Percentiles rank a stretch among this genome's conserved stretches.
Conservation (phyloP, 2,329 filamentous ascomycete genomes). For the Capronia coronata region DNA sequence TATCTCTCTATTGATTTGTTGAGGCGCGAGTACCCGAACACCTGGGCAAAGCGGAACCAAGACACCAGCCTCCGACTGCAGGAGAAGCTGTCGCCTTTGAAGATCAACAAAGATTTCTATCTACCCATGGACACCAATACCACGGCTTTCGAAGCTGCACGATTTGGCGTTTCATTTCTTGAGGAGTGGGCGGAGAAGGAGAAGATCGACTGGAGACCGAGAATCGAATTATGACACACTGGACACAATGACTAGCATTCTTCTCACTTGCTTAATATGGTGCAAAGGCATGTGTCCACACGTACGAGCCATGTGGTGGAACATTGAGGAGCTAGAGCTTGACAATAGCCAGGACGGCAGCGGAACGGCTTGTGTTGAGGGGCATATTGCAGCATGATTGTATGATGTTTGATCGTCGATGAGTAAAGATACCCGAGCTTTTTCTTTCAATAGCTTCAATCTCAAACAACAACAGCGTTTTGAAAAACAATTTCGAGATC, state of each 20-base stretch:
- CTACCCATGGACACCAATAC: conserved; percentile 41
- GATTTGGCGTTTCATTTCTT: conserved; percentile 41
- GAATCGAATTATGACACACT: conserved; percentile 34
- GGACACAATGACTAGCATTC: not conserved
- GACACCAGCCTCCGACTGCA: conserved; percentile 36
- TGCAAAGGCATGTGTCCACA: not conserved
- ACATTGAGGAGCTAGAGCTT: too few relatives aligned
- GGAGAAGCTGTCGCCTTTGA: conserved; percentile 25
- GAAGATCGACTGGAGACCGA: conserved; percentile 40
- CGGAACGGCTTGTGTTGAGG: too few relatives aligned
- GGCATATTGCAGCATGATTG: not conserved
- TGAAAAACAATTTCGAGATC: too few relatives aligned
- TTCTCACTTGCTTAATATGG: not conserved
- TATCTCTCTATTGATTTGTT: conserved; percentile 39
- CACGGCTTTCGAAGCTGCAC: conserved; percentile 41
- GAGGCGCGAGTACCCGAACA: conserved; percentile 38
- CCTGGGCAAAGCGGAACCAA: conserved; percentile 39
- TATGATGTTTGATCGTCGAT: not conserved
- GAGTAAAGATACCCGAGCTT: not conserved
- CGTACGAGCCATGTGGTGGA: too few relatives aligned
- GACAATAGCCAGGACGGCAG: too few relatives aligned
- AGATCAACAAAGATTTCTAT: conserved; percentile 34
- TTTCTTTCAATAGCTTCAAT: not conserved
- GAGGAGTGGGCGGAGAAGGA: conserved; percentile 44
- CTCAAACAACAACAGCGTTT: too few relatives aligned